A percentile compares a stretch with the other conserved stretches of the same genome.
Evolutionary conservation across 2,329 filamentous ascomycete species (phyloP).

Genomic region (Neurospora sp.): DNA sequence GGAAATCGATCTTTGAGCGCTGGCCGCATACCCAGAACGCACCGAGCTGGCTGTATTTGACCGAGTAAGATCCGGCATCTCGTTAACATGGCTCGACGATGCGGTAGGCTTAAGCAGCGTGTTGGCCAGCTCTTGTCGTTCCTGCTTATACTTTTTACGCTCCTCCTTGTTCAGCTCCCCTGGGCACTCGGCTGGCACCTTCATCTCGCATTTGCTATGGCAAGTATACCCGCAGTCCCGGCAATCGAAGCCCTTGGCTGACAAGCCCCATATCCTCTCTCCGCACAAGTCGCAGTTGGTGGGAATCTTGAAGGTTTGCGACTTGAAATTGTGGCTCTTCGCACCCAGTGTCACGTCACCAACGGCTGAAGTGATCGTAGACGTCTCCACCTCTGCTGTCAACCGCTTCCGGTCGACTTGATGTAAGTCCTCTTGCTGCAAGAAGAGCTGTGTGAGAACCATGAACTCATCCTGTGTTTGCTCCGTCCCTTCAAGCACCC

Average conservation of each 20-base stretch:
- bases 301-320: constrained; percentile 98
- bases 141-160: constrained; percentile 83
- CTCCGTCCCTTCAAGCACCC: constrained; percentile 72
- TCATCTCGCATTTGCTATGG: constrained; percentile 98
- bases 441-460: constrained; percentile 73
- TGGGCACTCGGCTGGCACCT: constrained; percentile 90
- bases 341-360: constrained; percentile 89
- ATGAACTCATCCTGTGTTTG: constrained; percentile 75
- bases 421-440: constrained; percentile 75
- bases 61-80: constrained; percentile 60
- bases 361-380: constrained; percentile 82
- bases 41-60: constrained; percentile 86
- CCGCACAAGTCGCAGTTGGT: constrained; percentile 97
- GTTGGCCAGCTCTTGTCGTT: constrained; percentile 72
- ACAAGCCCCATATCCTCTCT: constrained; percentile 93
- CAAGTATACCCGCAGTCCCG: constrained; percentile 96
- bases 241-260: constrained; percentile 93
- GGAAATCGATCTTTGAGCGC: constrained; percentile 66
- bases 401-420: constrained; percentile 74
- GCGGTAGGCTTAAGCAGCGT: constrained; percentile 40
- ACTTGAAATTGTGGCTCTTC: constrained; percentile 94
- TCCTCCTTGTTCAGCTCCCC: constrained; percentile 92
- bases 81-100: constrained; percentile 42
- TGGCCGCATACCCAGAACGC: constrained; percentile 78
- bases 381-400: constrained; percentile 85